Percentiles rank a stretch among this genome's conserved stretches.
Conservation (phyloP, 805 yeast genomes). For the Yarrowia phangngaensis region DNA sequence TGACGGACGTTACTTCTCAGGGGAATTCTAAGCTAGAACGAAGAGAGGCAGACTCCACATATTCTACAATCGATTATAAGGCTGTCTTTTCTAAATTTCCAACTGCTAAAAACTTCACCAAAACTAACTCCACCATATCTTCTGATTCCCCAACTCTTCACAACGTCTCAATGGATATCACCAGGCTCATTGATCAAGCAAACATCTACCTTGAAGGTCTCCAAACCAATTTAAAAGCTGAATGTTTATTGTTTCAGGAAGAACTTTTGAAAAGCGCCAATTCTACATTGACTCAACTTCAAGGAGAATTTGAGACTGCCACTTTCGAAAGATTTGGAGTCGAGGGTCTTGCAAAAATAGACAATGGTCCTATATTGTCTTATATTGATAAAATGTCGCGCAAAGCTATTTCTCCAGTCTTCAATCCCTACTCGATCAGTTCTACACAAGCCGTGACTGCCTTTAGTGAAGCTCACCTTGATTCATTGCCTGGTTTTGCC, state of each 20-base stretch:
- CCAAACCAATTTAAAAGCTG: constrained; percentile 1
- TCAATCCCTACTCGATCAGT: not conserved
- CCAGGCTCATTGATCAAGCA: not conserved
- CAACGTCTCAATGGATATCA: constrained; percentile 1
- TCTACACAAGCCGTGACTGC: not conserved
- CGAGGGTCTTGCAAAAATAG: not conserved
- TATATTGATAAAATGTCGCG: not conserved
- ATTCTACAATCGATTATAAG: not conserved
- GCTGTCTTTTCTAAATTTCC: not conserved
- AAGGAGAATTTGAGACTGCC: not conserved
- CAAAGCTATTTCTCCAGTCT: not conserved
- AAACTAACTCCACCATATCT: no score
- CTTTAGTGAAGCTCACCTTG: not conserved
- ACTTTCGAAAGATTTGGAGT: not conserved
- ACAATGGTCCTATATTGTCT: not conserved
- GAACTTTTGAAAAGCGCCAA: not conserved
- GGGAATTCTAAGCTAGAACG: not conserved
- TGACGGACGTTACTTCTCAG: not conserved
- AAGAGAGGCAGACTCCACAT: not conserved
- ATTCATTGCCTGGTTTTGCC: constrained; percentile 5
- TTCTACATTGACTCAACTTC: not conserved
- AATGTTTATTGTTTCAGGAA: not conserved
- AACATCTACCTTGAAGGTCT: constrained; percentile 16
- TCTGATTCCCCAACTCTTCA: not conserved
- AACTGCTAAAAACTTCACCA: no score